Conservation (phyloP, 306 rosid genomes). For the Castanea mollissima region DNA sequence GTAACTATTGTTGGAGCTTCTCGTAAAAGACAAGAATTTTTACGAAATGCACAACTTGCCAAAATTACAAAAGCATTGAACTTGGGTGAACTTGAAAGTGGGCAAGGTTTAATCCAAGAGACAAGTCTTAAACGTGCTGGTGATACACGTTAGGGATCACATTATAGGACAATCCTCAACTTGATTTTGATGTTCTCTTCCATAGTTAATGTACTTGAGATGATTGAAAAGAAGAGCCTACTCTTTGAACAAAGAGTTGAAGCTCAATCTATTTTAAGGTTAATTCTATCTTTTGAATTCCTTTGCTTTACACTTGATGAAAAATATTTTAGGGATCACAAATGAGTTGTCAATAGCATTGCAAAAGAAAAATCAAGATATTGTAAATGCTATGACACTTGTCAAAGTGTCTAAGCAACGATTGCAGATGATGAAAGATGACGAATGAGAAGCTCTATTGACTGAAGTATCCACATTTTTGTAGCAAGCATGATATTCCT, state of each 20-base stretch:
- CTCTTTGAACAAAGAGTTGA: not conserved
- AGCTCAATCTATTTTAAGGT: not conserved
- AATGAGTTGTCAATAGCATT: conserved; percentile 4
- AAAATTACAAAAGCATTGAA: not conserved
- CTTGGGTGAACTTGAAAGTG: not conserved
- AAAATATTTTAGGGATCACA: not conserved
- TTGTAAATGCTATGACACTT: not conserved
- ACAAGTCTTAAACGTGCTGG: not conserved
- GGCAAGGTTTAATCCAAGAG: not conserved
- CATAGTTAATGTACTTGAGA: not conserved
- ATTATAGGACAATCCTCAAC: not conserved
- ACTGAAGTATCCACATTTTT: not conserved
- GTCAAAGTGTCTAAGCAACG: not conserved
- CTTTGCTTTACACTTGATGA: not conserved
- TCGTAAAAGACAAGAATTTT: not conserved
- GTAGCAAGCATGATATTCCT: not conserved
- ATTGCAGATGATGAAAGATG: not conserved
- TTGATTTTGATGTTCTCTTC: not conserved
- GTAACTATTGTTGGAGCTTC: not conserved
- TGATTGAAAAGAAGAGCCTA: not conserved
- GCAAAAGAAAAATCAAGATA: conserved; percentile 5
- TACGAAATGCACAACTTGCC: not conserved
- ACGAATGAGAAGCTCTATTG: too few species aligned
- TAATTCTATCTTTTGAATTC: not conserved
- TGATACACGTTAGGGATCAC: not conserved